A percentile compares a stretch with the other conserved stretches of the same genome.
Evolutionary conservation across 129 eudicot genomes (phyloP).

Genomic region (Solidago caesia): DNA sequence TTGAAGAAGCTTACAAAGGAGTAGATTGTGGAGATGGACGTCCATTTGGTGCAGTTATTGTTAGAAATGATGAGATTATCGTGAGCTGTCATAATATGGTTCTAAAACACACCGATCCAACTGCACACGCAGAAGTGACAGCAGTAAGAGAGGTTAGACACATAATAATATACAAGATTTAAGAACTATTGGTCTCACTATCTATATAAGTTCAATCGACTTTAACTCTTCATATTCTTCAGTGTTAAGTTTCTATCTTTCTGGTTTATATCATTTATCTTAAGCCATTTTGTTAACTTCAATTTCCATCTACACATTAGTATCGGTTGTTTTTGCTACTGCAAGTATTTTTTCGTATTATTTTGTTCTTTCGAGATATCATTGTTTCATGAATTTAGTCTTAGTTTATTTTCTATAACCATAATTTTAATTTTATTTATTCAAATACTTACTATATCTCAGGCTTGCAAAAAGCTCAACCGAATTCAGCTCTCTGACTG

Average conservation of each 20-base stretch:
- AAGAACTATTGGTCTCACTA: background rate
- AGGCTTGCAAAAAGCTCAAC: constrained; percentile 3
- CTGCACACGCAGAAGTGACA: constrained; percentile 1
- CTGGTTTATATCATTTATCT: too few species aligned
- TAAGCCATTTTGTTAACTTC: too few species aligned
- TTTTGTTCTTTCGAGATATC: background rate
- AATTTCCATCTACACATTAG: too few species aligned
- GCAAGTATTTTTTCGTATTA: background rate
- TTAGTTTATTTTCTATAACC: too few species aligned
- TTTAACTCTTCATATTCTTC: too few species aligned
- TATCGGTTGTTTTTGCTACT: background rate
- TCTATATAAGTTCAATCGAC: background rate
- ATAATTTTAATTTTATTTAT: background rate
- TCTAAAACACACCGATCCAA: background rate
- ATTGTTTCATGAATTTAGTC: background rate
- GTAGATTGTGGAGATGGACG: background rate
- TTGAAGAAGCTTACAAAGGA: background rate
- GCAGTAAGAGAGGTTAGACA: constrained; percentile 6
- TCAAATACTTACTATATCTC: background rate
- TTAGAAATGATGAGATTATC: background rate
- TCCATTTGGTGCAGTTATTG: background rate
- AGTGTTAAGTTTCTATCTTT: too few species aligned
- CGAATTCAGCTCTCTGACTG: background rate
- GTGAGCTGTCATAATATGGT: background rate
- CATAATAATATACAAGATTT: background rate